Conservation (phyloP, 306 rosid genomes). For the Sophora flavescens region DNA sequence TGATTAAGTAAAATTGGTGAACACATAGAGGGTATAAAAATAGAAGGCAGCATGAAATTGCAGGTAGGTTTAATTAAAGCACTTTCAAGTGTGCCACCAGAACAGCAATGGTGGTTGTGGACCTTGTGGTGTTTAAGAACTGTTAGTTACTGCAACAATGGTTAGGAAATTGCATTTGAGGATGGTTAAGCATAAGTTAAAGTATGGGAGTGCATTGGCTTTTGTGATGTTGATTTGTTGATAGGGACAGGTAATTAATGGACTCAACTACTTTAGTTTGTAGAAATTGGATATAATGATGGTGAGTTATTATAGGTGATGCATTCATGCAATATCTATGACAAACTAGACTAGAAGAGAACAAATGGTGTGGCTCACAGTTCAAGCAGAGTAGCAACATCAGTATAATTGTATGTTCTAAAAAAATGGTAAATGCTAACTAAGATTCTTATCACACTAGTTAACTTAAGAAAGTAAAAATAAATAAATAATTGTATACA, state of each 20-base stretch:
- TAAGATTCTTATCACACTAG: too few species aligned
- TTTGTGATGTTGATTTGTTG: constrained; percentile 3
- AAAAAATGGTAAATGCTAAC: too few species aligned
- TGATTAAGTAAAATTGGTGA: constrained; percentile 26
- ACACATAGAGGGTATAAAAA: constrained; percentile 48
- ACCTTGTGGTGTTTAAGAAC: background rate
- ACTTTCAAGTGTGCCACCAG: constrained; percentile 15
- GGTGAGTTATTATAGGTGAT: background rate
- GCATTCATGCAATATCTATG: constrained; percentile 22
- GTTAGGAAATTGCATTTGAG: background rate
- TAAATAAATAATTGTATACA: too few species aligned
- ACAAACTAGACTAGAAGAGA: background rate
- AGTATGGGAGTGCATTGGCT: background rate
- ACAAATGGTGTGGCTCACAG: constrained; percentile 42
- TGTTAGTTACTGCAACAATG: background rate
- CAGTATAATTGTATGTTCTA: too few species aligned
- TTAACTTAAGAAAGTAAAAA: too few species aligned
- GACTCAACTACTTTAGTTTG: constrained; percentile 45
- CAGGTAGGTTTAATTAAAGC: constrained; percentile 68
- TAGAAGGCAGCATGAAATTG: constrained; percentile 67
- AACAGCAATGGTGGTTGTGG: constrained; percentile 40
- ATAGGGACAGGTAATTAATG: constrained; percentile 42
- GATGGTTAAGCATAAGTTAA: background rate
- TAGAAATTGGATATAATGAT: background rate
- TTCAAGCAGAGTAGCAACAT: background rate